Percentiles rank a stretch among this genome's conserved stretches.
These are phyloP conservation scores for Neophaeococcomyces mojaviensis DNA, from an alignment of 2,329 filamentous ascomycete species.

Conservation along the genomic window DNA sequence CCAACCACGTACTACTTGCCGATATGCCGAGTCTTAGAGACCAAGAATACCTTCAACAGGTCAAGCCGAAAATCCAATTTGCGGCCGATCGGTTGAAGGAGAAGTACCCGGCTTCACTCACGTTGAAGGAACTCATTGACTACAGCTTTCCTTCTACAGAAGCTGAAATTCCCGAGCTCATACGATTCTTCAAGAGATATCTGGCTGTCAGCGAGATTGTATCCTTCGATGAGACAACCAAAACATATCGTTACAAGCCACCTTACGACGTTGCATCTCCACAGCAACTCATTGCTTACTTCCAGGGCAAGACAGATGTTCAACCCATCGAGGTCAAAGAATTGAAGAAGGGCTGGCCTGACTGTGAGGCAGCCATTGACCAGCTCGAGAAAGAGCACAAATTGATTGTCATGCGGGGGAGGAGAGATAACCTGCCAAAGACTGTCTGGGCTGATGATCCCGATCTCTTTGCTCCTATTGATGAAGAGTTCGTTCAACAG, in stretches of 20 bases:
- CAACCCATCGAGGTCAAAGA: conserved; percentile 78
- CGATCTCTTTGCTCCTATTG: conserved; percentile 65
- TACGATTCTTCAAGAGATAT: background rate
- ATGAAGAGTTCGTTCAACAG: conserved; percentile 72
- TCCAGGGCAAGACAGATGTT: conserved; percentile 74
- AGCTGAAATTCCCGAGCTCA: too few species aligned
- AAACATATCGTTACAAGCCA: conserved; percentile 76
- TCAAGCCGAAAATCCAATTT: background rate
- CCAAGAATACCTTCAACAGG: background rate
- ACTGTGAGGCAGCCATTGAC: conserved; percentile 67
- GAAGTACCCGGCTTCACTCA: conserved; percentile 44
- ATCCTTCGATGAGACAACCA: conserved; percentile 24
- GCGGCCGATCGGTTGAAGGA: conserved; percentile 71
- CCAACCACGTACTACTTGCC: background rate
- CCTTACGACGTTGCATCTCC: conserved; percentile 74
- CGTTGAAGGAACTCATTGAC: conserved; percentile 7
- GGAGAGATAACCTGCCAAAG: conserved; percentile 81
- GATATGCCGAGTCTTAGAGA: too few species aligned
- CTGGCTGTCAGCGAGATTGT: background rate
- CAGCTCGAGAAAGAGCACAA: conserved; percentile 69
- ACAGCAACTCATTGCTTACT: conserved; percentile 67
- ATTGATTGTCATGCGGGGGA: conserved; percentile 78
- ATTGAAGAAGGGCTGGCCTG: conserved; percentile 93
- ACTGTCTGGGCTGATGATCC: conserved; percentile 87
- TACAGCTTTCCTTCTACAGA: too few species aligned